Evolutionary conservation across 2,329 filamentous ascomycete genomes (phyloP), one percentile per base, ranked within the genome.

Genomic region (Beauveria varroae): DNA sequence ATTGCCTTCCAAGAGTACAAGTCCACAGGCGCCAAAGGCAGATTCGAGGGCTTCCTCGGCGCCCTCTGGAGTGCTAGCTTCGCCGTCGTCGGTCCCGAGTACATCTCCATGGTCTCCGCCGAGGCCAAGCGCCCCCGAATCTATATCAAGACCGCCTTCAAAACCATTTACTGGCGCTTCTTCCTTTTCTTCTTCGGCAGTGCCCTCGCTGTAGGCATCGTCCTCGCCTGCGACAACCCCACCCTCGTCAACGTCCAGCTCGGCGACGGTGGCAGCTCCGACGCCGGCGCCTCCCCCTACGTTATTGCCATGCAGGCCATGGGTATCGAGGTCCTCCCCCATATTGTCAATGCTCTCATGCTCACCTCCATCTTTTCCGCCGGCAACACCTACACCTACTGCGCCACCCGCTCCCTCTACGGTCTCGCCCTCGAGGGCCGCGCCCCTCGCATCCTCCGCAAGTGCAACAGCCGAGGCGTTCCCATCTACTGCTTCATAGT

Each of bases 161-260:
- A 89, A 67, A 86, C 85, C 0, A 86, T 90, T 7, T 90, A 90
- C 73, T 88, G 86, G 70, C 84, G 89, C 50, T 80, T 91, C 55
- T 86, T 84, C 2, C 73, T 85, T 18, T 91, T 91, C 74, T 91
- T 90, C 73, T 80, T 90, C 26, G 79, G 88, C 3, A 87, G 87
- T 5, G 84, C 86, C 2, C 76, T 92, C 1, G 81, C 79, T 30
- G 82, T 89, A 26, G 86, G 86, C 20, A 86, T 90, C 53, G 72
- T 89, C 52, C 79, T 91, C 54, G 79, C 88, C 3, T 86, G 85
- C 69, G 82, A 89, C 63, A 85, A 90, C 67, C 66, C 75, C 0
- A 79, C 77, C 14, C 75, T 91, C 62, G 75, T 22, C 6, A 83
- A 82, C 1, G 82, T 86, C 62, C 73, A 74, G 7, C 75, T 79